A percentile compares a stretch with the other conserved stretches of the same genome.
phyloP scores from a whole-genome alignment of 1,284 basidiomycete genomes.

The Gymnopus androsaceus region DNA sequence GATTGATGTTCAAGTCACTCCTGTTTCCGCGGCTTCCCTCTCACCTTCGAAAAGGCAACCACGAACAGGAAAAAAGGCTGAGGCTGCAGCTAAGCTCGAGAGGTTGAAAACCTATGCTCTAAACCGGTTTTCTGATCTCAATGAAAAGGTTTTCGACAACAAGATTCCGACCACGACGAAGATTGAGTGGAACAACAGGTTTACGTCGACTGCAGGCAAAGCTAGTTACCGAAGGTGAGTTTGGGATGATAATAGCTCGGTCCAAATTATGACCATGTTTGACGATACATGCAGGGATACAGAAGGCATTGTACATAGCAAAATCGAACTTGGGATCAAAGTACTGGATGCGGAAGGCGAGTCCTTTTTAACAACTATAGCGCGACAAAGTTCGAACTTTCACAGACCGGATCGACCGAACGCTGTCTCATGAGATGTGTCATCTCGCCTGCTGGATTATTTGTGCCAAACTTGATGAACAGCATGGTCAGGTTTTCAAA shows the following conservation, averaged over 20 bases:
- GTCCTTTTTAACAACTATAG: conserved; percentile 15
- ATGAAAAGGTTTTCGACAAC: conserved; percentile 76
- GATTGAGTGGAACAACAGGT: conserved; percentile 72
- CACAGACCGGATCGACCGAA: conserved; percentile 75
- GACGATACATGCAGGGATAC: conserved; percentile 39
- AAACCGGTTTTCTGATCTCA: conserved; percentile 80
- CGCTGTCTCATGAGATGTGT: conserved; percentile 86
- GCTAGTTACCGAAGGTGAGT: conserved; percentile 69
- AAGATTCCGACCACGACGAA: conserved; percentile 66
- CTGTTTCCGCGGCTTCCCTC: conserved; percentile 5
- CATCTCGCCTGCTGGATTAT: conserved; percentile 85
- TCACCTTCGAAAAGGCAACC: conserved; percentile 28
- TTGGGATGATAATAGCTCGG: neutral
- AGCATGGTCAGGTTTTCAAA: conserved; percentile 71
- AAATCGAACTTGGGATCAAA: conserved; percentile 78
- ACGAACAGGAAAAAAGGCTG: conserved; percentile 47
- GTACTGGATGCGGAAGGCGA: conserved; percentile 74
- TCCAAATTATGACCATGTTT: neutral
- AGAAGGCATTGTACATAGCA: conserved; percentile 51
- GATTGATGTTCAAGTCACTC: neutral
- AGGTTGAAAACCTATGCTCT: conserved; percentile 57
- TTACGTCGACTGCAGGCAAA: conserved; percentile 76
- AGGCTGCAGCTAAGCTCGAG: conserved; percentile 44
- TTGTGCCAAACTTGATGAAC: conserved; percentile 62
- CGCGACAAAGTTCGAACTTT: too few species aligned